Evolutionary conservation across 495 filamentous ascomycete species (phyloP).

Genomic region (Neurospora sp.): DNA sequence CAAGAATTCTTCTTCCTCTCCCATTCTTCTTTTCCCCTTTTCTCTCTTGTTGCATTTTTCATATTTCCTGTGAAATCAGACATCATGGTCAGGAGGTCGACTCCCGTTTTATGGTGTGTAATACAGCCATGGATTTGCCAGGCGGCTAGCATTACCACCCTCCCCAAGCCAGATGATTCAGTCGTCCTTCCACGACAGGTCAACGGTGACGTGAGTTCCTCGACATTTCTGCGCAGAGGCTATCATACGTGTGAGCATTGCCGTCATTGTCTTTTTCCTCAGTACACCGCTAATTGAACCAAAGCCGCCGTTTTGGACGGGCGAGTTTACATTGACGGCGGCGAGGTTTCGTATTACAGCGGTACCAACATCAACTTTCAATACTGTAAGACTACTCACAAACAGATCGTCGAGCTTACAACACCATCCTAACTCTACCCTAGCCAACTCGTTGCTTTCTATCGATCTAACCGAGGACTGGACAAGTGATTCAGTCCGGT

Average conservation of each 20-base stretch:
- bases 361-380: constrained; percentile 4
- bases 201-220: constrained; percentile 7
- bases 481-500: constrained; percentile 4
- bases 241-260: constrained; percentile 16
- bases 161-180: neutral
- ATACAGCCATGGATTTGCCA: neutral
- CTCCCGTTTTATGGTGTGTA: neutral
- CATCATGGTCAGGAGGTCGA: neutral
- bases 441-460: constrained; percentile 14
- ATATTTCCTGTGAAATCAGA: neutral
- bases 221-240: constrained; percentile 13
- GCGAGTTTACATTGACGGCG: constrained; percentile 17
- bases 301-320: constrained; percentile 13
- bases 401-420: neutral
- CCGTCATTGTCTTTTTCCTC: neutral
- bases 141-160: neutral
- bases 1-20: neutral
- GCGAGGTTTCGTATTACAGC: constrained; percentile 12
- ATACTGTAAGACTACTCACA: constrained; percentile 7
- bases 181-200: constrained; percentile 9
- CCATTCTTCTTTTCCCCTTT: neutral
- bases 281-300: neutral
- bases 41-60: neutral
- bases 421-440: neutral
- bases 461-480: constrained; percentile 15